These are phyloP conservation scores for Schizophyllum amplum DNA, from an alignment of 1,284 basidiomycete genomes.

Conservation along the genomic window DNA sequence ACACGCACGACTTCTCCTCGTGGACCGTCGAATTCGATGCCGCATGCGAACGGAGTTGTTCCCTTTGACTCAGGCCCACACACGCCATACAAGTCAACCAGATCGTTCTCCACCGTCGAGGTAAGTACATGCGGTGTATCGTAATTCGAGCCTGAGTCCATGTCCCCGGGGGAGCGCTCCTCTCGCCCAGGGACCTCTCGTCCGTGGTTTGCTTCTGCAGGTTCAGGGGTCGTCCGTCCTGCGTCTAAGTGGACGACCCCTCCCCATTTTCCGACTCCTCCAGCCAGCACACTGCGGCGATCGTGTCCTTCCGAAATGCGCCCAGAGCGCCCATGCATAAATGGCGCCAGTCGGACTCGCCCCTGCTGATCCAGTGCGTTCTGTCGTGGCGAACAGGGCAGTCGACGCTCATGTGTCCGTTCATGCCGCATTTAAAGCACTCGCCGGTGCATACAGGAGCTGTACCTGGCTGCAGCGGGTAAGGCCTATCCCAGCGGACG, in stretches of 20 bases:
- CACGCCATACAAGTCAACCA: slow-evolving; percentile 9
- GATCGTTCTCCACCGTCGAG: slow-evolving; percentile 1
- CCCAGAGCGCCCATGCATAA: not conserved
- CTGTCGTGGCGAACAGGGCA: not conserved
- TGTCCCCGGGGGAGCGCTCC: not conserved
- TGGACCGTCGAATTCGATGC: not conserved
- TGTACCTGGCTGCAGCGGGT: slow-evolving; percentile 9
- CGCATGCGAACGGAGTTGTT: slow-evolving; percentile 5
- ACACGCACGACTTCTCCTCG: slow-evolving; percentile 4
- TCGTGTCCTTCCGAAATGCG: not conserved
- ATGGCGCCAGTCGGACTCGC: slow-evolving; percentile 1
- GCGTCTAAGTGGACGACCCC: slow-evolving; percentile 8
- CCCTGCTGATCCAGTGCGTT: not conserved
- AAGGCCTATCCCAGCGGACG: not conserved
- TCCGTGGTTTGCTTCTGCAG: not conserved
- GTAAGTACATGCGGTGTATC: not conserved
- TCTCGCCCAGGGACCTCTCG: not conserved
- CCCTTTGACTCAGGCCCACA: not conserved
- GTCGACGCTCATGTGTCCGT: slow-evolving; percentile 1
- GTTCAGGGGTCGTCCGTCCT: slow-evolving; percentile 2
- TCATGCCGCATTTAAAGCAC: slow-evolving; percentile 8
- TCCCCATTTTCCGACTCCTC: slow-evolving; percentile 6
- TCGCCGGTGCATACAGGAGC: not conserved
- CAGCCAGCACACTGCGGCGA: not conserved
- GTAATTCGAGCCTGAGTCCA: not conserved